Evolutionary conservation across 1,139 yeast genomes (phyloP), one percentile per base, ranked within the genome.

Genomic region (Saccharomyces hybrid): DNA sequence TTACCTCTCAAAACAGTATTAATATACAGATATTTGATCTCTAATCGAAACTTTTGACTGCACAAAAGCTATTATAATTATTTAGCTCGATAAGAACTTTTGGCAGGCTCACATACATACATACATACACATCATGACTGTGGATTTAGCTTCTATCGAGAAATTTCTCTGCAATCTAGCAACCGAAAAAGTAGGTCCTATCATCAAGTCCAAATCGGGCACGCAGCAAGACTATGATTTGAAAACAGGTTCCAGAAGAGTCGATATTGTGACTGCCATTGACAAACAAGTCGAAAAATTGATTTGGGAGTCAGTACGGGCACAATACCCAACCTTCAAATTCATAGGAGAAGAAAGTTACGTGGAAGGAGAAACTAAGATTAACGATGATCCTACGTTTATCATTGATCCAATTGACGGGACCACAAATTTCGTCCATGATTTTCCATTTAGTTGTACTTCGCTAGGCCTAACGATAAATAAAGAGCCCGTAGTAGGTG

Each of bases 381-480:
- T 82, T 27, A 73, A 79, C 0, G 77, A 77, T 55, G 78, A 71
- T 2, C 85, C 85, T 20, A 81, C 85, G 0, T 81, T 81, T 62
- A 76, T 81, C 51, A 83, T 81, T 25, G 85, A 81, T 62, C 84
- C 84, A 47, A 79, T 80, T 61, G 84, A 80, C 60, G 85, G 85
- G 7, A 81, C 85, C 1, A 81, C 84, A 13, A 79, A 81, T 64
- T 81, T 81, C 66, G 77, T 81, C 50, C 85, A 81, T 62, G 76
- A 73, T 57, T 81, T 79, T 68, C 85, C 85, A 13, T 78, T 76
- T 59, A 77, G 82, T 47, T 81, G 85, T 66, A 80, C 81, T 34
- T 81, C 85, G 0, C 64, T 81, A 25, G 85, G 85, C 0, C 75
- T 81, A 56, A 74, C 84, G 1, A 61, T 79, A n/a, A 64, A 73